Percentiles rank a stretch among this genome's conserved stretches.
These are phyloP conservation scores for Arthroderma sp. DNA, from an alignment of 2,329 filamentous ascomycete genomes.

Conservation along the genomic window DNA sequence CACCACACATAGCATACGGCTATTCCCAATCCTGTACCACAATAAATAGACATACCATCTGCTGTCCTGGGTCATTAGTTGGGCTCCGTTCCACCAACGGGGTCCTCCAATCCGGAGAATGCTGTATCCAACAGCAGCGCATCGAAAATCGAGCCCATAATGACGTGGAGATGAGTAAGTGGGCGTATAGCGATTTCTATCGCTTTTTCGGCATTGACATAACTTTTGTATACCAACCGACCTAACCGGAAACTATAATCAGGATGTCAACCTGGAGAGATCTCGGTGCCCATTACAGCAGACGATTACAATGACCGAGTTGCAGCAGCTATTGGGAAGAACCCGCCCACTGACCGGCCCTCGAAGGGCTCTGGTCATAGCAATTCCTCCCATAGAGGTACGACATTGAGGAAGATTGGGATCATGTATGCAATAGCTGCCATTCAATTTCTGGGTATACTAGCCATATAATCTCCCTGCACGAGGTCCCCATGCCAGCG, in stretches of 20 bases:
- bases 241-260: not conserved
- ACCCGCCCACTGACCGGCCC: not conserved
- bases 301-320: constrained; percentile 6
- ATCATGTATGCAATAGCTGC: not conserved
- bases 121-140: constrained; percentile 6
- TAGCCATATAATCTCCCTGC: too few species aligned
- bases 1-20: not conserved
- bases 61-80: constrained; percentile 7
- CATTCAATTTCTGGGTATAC: not conserved
- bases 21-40: not conserved
- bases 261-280: constrained; percentile 4
- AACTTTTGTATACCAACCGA: not conserved
- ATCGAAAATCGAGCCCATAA: not conserved
- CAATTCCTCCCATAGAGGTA: not conserved
- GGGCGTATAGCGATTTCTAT: not conserved
- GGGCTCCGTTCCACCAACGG: constrained; percentile 5
- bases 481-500: not conserved
- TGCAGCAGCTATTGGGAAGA: not conserved
- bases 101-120: constrained; percentile 4
- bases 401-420: not conserved
- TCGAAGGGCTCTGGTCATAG: not conserved
- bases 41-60: not conserved
- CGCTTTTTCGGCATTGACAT: too few species aligned
- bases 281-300: constrained; percentile 6
- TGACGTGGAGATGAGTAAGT: not conserved